Base-by-base conservation (phyloP, 1,284 basidiomycete species). In the Tilletia walkeri region DNA sequence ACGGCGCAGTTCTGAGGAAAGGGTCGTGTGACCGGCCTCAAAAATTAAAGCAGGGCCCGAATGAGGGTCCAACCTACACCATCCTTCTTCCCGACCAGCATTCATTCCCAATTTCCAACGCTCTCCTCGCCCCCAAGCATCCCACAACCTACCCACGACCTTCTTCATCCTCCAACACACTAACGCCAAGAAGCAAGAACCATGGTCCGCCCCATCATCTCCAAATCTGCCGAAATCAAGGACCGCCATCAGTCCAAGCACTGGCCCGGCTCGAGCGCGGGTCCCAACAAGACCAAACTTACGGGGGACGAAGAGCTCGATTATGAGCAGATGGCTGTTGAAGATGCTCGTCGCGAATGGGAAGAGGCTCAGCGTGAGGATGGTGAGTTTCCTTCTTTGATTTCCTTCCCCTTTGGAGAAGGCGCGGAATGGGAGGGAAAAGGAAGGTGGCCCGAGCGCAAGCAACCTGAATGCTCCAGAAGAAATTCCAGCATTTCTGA, bases 261-360 rank as follows among this genome's bases (percentile, higher is more conserved):
- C 59, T 63, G 59, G 59, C 59, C 59, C 34, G 59, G 59, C 59
- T 63, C 59, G 14, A 38, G 34, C 30, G 59, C 59, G 7, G 59
- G 59, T 12, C 59, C 59, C 16, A 63, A 63, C 59, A 63, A 63
- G 59, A 39, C 9, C 34, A 34, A 38, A 20, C 34, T n/a, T 16
- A 38, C 34, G 14, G 59, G 34, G 1, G 59, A 63, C 34, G 59
- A 63, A 9, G 34, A 63, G 59, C 59, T 63, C 36, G 59, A 63
- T 39, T 63, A 63, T 34, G 59, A 63, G 20, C 9, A 63, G 36
- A 10, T 38, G 36, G 59, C 59, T 1, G 36, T 14, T 4, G 59
- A 63, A 20, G 59, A 63, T 39, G 59, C 59, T 6, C 30, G 36
- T 24, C 59, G 59, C 36, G 59, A 63, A 16, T 16, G 38, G 24